Base-by-base conservation (phyloP, 2,329 filamentous ascomycete genomes). In the Aspergillus thermomutatus region DNA sequence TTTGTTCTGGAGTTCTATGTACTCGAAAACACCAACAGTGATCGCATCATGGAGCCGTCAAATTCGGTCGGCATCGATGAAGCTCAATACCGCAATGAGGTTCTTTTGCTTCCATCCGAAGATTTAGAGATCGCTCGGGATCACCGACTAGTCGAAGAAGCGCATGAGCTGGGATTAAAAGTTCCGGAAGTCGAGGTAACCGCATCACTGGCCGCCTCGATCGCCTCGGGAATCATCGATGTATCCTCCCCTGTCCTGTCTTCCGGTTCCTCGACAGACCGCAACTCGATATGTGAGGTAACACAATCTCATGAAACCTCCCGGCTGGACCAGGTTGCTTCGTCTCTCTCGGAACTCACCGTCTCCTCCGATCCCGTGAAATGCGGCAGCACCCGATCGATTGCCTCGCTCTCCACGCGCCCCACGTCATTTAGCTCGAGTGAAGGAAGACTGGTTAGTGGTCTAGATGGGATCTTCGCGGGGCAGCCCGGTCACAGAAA, bases 341-440 rank as follows among this genome's bases (percentile, higher is more conserved):
- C 68, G 14, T 71, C 71, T 1, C 55, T 73, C 11, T 72, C 70
- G 46, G 66, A 71, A 31, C 65, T 71, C 52, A 69, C 71, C 50
- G 46, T 74, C 47, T 62, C 66, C 37, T 70, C 69, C 34, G 63
- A 67, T 45, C 65, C 61, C 26, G 55, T 59, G 23, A 67, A 72
- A 56, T 63, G 66, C 3, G 65, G 68, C 4, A 76, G 74, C 60
- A 64, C 69, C 25, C 72, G 73, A 41, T 77, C 75, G 41, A 61
- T 74, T 26, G 67, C 69, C 23, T 76, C 74, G 6, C 60, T 71
- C 5, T 76, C 73, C 5, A 76, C 74, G 7, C 70, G 73, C 19
- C 75, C 73, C 9, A 75, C 74, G 4, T 75, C 72, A 3, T 75
- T 67, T 53, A 72, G 70, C 56, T 74, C 72, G 3, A 71, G 58